Conservation (phyloP, 2,329 filamentous ascomycete genomes). For the Sarocladium oryzae region DNA sequence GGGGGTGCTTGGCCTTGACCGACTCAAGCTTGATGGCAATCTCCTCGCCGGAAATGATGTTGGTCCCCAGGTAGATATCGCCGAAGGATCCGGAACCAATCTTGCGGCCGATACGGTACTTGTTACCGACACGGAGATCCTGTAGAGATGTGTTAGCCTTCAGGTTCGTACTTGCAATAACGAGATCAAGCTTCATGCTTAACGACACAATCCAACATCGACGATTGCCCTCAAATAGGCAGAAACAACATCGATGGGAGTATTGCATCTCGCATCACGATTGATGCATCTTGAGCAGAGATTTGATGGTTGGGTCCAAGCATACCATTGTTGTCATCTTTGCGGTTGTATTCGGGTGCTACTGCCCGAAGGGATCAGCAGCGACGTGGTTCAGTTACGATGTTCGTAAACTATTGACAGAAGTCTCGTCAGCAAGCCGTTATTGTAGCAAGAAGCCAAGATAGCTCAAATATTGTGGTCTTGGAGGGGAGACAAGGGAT, state of each 20-base stretch:
- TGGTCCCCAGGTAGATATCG: constrained; percentile 98
- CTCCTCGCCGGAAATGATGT: constrained; percentile 99
- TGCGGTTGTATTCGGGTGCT: neutral
- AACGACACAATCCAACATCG: too few species aligned
- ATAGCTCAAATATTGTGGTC: neutral
- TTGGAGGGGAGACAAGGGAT: neutral
- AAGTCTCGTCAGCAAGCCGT: neutral
- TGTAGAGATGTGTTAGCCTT: constrained; percentile 29
- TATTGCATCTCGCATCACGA: too few species aligned
- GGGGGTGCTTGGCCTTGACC: constrained; percentile 98
- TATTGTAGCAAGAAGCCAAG: neutral
- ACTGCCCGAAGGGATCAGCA: neutral
- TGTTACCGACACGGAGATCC: constrained; percentile 99
- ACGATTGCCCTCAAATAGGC: neutral
- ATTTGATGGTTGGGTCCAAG: neutral
- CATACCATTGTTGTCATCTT: constrained; percentile 12
- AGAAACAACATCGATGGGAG: neutral
- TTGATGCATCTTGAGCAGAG: neutral
- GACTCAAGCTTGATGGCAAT: constrained; percentile 99
- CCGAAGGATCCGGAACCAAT: constrained; percentile 97
- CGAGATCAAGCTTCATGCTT: too few species aligned
- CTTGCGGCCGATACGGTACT: constrained; percentile 99
- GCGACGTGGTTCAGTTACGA: neutral
- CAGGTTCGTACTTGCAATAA: too few species aligned
- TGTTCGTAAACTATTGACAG: neutral